Conservation (phyloP, 1,284 basidiomycete species). For the Afroboletus lepidellus region DNA sequence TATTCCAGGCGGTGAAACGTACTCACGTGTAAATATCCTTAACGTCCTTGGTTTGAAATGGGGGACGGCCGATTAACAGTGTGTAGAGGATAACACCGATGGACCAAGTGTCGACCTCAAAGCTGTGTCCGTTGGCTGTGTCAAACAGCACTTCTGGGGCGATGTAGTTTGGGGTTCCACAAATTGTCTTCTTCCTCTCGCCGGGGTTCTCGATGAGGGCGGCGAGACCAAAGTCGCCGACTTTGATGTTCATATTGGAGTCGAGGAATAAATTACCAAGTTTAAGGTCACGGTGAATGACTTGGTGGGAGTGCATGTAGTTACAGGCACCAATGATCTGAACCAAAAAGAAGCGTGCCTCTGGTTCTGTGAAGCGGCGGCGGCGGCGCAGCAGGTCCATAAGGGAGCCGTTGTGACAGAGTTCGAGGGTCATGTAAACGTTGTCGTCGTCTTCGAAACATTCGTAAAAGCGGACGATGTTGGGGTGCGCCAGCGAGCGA, state of each 20-base stretch:
- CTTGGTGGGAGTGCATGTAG: slow-evolving; percentile 94
- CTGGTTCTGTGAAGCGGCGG: slow-evolving; percentile 88
- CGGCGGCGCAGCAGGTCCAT: slow-evolving; percentile 92
- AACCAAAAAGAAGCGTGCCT: slow-evolving; percentile 89
- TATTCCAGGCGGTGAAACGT: neutral
- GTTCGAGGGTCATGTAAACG: slow-evolving; percentile 95
- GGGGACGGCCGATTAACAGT: slow-evolving; percentile 88
- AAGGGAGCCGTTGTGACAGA: slow-evolving; percentile 85
- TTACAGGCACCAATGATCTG: slow-evolving; percentile 95
- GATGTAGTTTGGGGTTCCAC: slow-evolving; percentile 98
- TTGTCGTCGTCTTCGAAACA: slow-evolving; percentile 96
- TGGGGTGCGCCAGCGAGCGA: slow-evolving; percentile 86
- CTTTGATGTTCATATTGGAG: slow-evolving; percentile 90
- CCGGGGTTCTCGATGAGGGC: slow-evolving; percentile 95
- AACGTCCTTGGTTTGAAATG: slow-evolving; percentile 97
- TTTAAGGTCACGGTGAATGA: slow-evolving; percentile 96
- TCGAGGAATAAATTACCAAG: slow-evolving; percentile 96
- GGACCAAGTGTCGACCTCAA: slow-evolving; percentile 98
- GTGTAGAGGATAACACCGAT: slow-evolving; percentile 98
- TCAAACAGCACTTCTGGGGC: slow-evolving; percentile 98
- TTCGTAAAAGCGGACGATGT: slow-evolving; percentile 91
- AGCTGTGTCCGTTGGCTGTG: slow-evolving; percentile 93
- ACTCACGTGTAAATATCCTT: slow-evolving; percentile 89
- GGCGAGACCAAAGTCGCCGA: slow-evolving; percentile 96
- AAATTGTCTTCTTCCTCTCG: slow-evolving; percentile 98